phyloP scores from a whole-genome alignment of 371 early-diverging fungal genomes.

The Ordospora pajunii region DNA sequence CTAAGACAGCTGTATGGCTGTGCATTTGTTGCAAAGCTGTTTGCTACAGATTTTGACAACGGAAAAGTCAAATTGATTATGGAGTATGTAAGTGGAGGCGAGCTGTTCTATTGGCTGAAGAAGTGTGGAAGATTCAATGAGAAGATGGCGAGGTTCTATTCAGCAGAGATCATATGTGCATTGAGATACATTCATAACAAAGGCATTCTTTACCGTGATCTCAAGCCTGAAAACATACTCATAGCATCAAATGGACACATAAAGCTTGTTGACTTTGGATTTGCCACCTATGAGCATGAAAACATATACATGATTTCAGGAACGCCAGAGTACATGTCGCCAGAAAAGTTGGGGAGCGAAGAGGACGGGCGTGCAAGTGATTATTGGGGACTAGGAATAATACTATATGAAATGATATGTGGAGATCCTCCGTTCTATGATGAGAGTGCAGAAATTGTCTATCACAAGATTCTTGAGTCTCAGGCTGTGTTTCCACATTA shows the following conservation, averaged over 20 bases:
- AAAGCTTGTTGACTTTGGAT: slow-evolving; percentile 96
- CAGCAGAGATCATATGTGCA: slow-evolving; percentile 90
- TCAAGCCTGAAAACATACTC: slow-evolving; percentile 91
- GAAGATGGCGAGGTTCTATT: slow-evolving; percentile 79
- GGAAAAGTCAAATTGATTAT: slow-evolving; percentile 74
- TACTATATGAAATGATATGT: slow-evolving; percentile 87
- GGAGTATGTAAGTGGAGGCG: slow-evolving; percentile 86
- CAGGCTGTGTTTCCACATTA: slow-evolving; percentile 66
- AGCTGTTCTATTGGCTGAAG: slow-evolving; percentile 81
- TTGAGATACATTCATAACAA: slow-evolving; percentile 86
- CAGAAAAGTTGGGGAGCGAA: slow-evolving; percentile 84
- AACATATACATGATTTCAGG: slow-evolving; percentile 68
- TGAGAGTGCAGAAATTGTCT: slow-evolving; percentile 44
- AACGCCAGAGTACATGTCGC: slow-evolving; percentile 93
- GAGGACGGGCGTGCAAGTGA: slow-evolving; percentile 87
- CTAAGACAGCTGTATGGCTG: slow-evolving; percentile 73
- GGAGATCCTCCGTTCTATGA: slow-evolving; percentile 75
- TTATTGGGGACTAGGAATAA: slow-evolving; percentile 84
- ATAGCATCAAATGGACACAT: slow-evolving; percentile 82
- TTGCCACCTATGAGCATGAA: slow-evolving; percentile 83
- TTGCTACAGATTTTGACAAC: slow-evolving; percentile 76
- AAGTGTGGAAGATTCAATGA: slow-evolving; percentile 62
- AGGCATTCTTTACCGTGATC: slow-evolving; percentile 88
- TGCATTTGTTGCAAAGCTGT: slow-evolving; percentile 82
- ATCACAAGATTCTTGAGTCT: slow-evolving; percentile 47